These are phyloP conservation scores for Excoecaria cochinchinensis DNA, from an alignment of 345 rosid species.

Conservation along the genomic window DNA sequence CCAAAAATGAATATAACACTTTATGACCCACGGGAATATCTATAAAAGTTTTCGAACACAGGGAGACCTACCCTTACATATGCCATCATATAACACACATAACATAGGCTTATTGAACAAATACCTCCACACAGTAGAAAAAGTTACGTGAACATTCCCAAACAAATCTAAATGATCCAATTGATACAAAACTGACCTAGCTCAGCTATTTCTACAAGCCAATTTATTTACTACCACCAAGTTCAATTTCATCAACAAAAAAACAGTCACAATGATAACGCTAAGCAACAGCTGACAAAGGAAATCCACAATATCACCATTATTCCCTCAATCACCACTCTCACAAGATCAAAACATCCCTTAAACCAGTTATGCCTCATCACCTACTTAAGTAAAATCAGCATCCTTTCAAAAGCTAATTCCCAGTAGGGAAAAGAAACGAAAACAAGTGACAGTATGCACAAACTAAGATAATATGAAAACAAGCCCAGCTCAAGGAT, in stretches of 20 bases:
- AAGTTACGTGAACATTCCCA: background rate
- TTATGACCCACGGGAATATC: background rate
- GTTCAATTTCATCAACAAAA: background rate
- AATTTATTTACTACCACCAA: background rate
- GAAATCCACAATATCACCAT: background rate
- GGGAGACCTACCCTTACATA: background rate
- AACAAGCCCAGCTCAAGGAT: no score
- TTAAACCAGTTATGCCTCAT: background rate
- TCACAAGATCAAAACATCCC: background rate
- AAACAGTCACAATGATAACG: background rate
- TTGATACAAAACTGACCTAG: background rate
- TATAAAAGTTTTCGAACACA: background rate
- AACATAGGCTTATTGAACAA: background rate
- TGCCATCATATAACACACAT: background rate
- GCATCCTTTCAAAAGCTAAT: background rate
- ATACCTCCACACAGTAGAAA: background rate
- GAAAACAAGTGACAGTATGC: background rate
- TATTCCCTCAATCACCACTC: background rate
- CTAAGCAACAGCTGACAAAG: background rate
- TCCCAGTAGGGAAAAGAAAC: background rate
- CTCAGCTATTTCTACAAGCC: background rate
- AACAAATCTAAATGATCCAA: background rate
- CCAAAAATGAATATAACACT: background rate
- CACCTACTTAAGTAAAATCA: background rate
- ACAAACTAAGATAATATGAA: background rate